phyloP scores from a whole-genome alignment of 352 stramenopile genomes.

The Phytophthora rubi region DNA sequence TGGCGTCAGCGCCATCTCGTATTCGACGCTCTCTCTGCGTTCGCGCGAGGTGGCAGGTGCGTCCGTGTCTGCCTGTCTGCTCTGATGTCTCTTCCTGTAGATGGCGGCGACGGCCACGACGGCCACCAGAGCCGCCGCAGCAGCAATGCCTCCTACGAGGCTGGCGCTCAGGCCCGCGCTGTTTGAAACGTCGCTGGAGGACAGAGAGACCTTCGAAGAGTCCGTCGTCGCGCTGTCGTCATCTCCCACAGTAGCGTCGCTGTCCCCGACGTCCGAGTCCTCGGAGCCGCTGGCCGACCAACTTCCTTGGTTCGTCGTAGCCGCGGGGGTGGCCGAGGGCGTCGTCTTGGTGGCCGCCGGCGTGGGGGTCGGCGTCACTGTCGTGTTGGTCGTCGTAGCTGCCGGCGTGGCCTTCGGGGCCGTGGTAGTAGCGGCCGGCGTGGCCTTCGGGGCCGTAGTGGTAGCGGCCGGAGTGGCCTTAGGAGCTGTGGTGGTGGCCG shows the following conservation, averaged over 20 bases:
- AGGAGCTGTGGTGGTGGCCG: slow-evolving; percentile 17
- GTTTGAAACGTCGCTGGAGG: slow-evolving; percentile 1
- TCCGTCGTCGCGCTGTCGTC: neutral
- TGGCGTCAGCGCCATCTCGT: slow-evolving; percentile 43
- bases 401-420: slow-evolving; percentile 20
- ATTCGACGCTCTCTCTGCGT: slow-evolving; percentile 36
- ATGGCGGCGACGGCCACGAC: slow-evolving; percentile 17
- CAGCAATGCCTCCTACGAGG: slow-evolving; percentile 14
- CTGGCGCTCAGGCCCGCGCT: slow-evolving; percentile 2
- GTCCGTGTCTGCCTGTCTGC: slow-evolving; percentile 4
- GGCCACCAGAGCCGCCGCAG: slow-evolving; percentile 18
- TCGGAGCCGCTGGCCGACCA: slow-evolving; percentile 18
- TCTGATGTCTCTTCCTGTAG: slow-evolving; percentile 27
- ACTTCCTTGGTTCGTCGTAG: slow-evolving; percentile 21
- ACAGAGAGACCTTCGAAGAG: slow-evolving; percentile 28
- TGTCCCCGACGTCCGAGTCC: slow-evolving; percentile 17
- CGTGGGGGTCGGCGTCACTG: slow-evolving; percentile 22
- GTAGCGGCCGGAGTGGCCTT: slow-evolving; percentile 19
- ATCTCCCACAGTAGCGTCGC: slow-evolving; percentile 19
- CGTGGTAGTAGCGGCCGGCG: slow-evolving; percentile 13
- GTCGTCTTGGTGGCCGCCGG: slow-evolving; percentile 30
- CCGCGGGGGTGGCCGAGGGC: slow-evolving; percentile 19
- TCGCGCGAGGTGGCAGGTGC: slow-evolving; percentile 9
- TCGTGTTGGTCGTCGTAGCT: slow-evolving; percentile 28
- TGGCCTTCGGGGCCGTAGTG: slow-evolving; percentile 16